Evolutionary conservation across 192 early-diverging fungal genomes (phyloP), one percentile per base, ranked within the genome.

Genomic region (Rhizophagus sp.): DNA sequence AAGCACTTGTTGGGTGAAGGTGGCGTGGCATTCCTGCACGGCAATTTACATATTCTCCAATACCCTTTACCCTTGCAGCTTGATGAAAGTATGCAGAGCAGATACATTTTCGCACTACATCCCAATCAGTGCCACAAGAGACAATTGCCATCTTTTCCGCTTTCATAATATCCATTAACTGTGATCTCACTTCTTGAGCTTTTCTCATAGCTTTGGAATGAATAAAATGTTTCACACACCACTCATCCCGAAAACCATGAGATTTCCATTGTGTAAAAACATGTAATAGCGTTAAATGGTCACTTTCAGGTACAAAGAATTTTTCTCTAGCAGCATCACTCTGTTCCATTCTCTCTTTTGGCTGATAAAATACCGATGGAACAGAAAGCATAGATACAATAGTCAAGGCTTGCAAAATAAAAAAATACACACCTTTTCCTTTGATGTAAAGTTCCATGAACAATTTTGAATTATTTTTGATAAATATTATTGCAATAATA

Each of bases 381-480:
- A 96, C 95, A 2, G 98, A 98, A 36, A 98, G 81, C 98, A 99
- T 98, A n/a, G 97, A 96, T n/a, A 97, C 98, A 78, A 99, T 97
- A 0, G 97, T 98, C 89, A n/a, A n/a, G n/a, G n/a, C n/a, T n/a
- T n/a, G n/a, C n/a, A n/a, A n/a, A n/a, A n/a, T n/a, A n/a, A n/a
- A n/a, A n/a, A n/a, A n/a, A n/a, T n/a, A n/a, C n/a, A n/a, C n/a
- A n/a, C n/a, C n/a, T n/a, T n/a, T n/a, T n/a, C n/a, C n/a, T n/a
- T n/a, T n/a, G n/a, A n/a, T n/a, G n/a, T n/a, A n/a, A n/a, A n/a
- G n/a, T n/a, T n/a, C n/a, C n/a, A n/a, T n/a, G n/a, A n/a, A n/a
- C n/a, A n/a, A n/a, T n/a, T n/a, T n/a, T n/a, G n/a, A n/a, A n/a
- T n/a, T n/a, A n/a, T n/a, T n/a, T n/a, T n/a, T n/a, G n/a, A n/a